Percentiles rank a stretch among this genome's conserved stretches.
Conservation (phyloP, 192 early-diverging fungal genomes). For the Podila epigama region DNA sequence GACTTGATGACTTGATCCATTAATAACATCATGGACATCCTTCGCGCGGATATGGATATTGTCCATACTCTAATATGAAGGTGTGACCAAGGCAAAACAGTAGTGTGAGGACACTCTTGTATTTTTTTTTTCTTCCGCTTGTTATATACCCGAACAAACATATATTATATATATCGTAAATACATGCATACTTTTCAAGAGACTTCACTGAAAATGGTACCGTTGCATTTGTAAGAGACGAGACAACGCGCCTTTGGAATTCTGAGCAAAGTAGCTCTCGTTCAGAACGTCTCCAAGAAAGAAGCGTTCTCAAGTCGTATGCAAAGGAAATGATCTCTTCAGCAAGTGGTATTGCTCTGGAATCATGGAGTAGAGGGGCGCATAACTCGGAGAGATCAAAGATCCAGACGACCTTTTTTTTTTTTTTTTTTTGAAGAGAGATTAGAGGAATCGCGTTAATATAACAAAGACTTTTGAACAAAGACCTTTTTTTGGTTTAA, state of each 20-base stretch:
- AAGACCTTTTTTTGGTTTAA: too few species aligned
- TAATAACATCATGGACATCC: neutral
- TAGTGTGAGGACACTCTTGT: neutral
- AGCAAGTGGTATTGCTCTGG: neutral
- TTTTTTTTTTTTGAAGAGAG: neutral
- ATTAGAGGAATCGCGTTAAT: neutral
- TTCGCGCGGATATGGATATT: slow-evolving; percentile 10
- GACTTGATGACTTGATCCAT: slow-evolving; percentile 13
- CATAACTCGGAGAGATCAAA: slow-evolving; percentile 19
- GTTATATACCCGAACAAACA: too few species aligned
- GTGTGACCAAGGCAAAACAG: neutral
- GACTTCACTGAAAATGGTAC: too few species aligned
- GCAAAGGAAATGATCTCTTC: slow-evolving; percentile 4
- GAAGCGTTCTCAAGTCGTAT: neutral
- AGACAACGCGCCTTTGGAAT: too few species aligned
- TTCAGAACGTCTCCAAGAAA: too few species aligned
- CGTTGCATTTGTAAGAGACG: too few species aligned
- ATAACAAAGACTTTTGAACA: too few species aligned
- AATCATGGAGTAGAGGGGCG: slow-evolving; percentile 5
- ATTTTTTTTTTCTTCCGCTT: too few species aligned
- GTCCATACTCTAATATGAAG: slow-evolving; percentile 5
- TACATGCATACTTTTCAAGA: too few species aligned
- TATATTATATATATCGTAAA: too few species aligned
- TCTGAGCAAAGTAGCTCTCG: neutral
- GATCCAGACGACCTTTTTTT: too few species aligned